phyloP scores from a whole-genome alignment of 208 protist species.

The Trypanosoma grayi region DNA sequence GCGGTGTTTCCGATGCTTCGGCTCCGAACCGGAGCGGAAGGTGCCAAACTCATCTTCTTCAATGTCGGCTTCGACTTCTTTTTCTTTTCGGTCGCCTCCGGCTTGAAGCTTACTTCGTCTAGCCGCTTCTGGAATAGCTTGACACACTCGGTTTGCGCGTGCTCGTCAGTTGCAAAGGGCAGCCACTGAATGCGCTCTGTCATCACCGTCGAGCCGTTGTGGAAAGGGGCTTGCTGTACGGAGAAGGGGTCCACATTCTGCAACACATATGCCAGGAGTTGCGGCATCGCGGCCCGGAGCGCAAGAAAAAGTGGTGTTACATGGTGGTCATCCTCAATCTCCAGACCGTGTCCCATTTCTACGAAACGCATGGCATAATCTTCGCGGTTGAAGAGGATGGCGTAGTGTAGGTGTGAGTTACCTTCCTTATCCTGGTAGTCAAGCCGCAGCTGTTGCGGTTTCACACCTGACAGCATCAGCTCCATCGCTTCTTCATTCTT shows the following conservation, averaged over 20 bases:
- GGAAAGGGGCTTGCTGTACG: slow-evolving; percentile 76
- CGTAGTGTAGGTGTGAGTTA: slow-evolving; percentile 67
- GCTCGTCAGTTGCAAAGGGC: slow-evolving; percentile 35
- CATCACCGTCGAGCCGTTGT: slow-evolving; percentile 74
- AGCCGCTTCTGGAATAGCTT: slow-evolving; percentile 60
- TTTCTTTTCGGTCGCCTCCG: slow-evolving; percentile 33
- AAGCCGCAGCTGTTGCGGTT: slow-evolving; percentile 42
- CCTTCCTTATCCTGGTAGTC: slow-evolving; percentile 62
- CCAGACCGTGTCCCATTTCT: slow-evolving; percentile 53
- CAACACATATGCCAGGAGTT: slow-evolving; percentile 43
- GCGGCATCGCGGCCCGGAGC: slow-evolving; percentile 57
- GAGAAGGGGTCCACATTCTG: slow-evolving; percentile 57
- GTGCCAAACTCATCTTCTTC: slow-evolving; percentile 78
- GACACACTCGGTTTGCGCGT: slow-evolving; percentile 38
- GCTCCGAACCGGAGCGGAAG: slow-evolving; percentile 65
- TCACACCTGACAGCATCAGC: slow-evolving; percentile 46
- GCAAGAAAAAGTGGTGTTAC: slow-evolving; percentile 59
- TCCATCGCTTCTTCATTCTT: slow-evolving; percentile 51
- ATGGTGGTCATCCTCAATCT: slow-evolving; percentile 71
- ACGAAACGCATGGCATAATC: slow-evolving; percentile 59
- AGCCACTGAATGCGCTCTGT: slow-evolving; percentile 78
- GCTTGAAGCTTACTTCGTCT: slow-evolving; percentile 37
- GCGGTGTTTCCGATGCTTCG: slow-evolving; percentile 20
- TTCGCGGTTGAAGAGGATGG: slow-evolving; percentile 63
- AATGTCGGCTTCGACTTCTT: slow-evolving; percentile 38